Evolutionary conservation across 2,329 filamentous ascomycete species (phyloP).

Genomic region (Colletotrichum camelliae): DNA sequence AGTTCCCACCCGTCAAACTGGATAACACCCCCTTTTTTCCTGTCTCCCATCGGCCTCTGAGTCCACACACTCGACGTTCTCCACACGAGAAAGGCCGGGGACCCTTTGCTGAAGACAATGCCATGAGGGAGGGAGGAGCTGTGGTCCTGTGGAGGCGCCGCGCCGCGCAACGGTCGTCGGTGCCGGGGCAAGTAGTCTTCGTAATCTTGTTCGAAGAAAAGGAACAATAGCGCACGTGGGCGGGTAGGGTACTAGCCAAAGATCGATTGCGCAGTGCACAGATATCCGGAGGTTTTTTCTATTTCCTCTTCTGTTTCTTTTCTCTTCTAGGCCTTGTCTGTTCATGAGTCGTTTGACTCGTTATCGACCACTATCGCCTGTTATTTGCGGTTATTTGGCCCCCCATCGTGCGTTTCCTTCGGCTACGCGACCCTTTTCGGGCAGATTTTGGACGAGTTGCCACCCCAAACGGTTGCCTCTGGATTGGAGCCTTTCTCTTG

Average conservation of each 20-base stretch:
- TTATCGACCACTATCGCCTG: neutral
- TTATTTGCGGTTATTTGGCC: neutral
- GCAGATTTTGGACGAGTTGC: neutral
- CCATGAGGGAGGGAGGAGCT: neutral
- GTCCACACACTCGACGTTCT: neutral
- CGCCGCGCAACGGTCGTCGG: neutral
- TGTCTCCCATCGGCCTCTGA: neutral
- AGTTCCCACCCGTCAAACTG: neutral
- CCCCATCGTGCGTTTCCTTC: neutral
- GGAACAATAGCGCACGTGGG: neutral
- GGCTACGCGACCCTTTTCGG: neutral
- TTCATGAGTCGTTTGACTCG: neutral
- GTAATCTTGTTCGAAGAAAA: neutral
- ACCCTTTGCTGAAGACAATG: neutral
- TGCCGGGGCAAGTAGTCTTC: neutral
- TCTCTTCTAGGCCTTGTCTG: neutral
- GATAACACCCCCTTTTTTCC: neutral
- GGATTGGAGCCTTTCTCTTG: neutral
- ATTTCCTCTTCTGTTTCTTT: neutral
- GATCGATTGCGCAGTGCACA: neutral
- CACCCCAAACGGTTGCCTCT: neutral
- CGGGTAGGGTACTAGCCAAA: neutral
- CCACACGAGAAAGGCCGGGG: neutral
- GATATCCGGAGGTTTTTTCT: neutral
- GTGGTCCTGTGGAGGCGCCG: neutral